Base-by-base conservation (phyloP, 2,329 filamentous ascomycete genomes). In the Thielaviopsis populi region DNA sequence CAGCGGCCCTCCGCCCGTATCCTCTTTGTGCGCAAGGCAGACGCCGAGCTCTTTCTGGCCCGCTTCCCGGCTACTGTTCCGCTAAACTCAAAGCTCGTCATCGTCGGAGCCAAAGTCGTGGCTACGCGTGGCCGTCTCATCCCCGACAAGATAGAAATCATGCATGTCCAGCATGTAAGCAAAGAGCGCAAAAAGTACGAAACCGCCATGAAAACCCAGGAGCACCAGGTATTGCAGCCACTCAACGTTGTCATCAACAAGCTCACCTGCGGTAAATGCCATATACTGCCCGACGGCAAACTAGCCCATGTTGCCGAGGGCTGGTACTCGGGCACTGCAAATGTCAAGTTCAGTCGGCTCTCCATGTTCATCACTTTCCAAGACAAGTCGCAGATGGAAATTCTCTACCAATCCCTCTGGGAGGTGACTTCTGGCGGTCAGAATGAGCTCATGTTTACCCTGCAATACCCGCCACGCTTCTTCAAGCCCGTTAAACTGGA, bases 391-490 rank as follows among this genome's bases (percentile, higher is more conserved):
- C 66, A 74, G 3, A 72, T 83, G 41, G 76, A 81, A 59, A 77
- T 84, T 15, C 73, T 77, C 0, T 78, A 80, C 43, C 74, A 75
- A 22, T 79, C 74, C 1, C 76, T 83, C 40, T 67, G 78, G 33
- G 76, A 80, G 60, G 69, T 79, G 8, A 71, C 81, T 1, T 69
- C 72, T 71, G 70, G 70, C 40, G 41, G 69, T 22, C 60, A 74
- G 67, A 63, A 72, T 66, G 72, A 74, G 0, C 69, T 83, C 17
- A 79, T 77, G 0, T 68, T 85, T 2, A 79, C 81, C 0, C 75
- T 86, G 8, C 73, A 69, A 22, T 76, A 79, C 37, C 75, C 80
- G 1, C 82, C 82, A 0, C 74, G 74, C 1, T 78, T 82, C 61
- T 82, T 80, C 62, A 68, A 69, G 40, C 42, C 66, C n/a, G 61